These are phyloP conservation scores for Yamadazyma atlantica DNA, from an alignment of 1,139 yeast species.

Conservation along the genomic window DNA sequence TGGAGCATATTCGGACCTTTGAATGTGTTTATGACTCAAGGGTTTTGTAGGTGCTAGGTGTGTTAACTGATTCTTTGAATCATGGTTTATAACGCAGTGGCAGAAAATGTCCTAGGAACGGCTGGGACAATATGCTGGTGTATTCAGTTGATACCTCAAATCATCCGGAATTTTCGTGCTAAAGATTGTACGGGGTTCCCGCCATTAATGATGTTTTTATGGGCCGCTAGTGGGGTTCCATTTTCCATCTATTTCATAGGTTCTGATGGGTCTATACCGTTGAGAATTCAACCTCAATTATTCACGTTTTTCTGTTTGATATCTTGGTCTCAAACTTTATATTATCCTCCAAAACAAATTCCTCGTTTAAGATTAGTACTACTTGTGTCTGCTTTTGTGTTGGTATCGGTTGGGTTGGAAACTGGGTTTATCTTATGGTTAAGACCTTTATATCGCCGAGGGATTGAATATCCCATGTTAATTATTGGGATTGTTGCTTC, in stretches of 20 bases:
- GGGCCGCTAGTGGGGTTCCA: conserved; percentile 84
- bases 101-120: conserved; percentile 82
- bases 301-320: conserved; percentile 71
- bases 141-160: conserved; percentile 83
- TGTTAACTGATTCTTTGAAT: not conserved
- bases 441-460: conserved; percentile 60
- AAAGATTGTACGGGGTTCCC: conserved; percentile 87
- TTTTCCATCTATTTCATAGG: conserved; percentile 79
- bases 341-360: conserved; percentile 71
- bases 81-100: conserved; percentile 32
- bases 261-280: conserved; percentile 69
- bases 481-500: conserved; percentile 81
- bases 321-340: conserved; percentile 71
- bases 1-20: no score
- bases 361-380: conserved; percentile 35
- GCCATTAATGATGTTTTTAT: conserved; percentile 76
- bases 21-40: no score
- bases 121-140: conserved; percentile 92
- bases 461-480: conserved; percentile 72
- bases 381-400: conserved; percentile 36
- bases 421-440: conserved; percentile 73
- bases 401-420: conserved; percentile 59
- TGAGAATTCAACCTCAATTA: conserved; percentile 83
- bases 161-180: conserved; percentile 65
- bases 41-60: not conserved